These are phyloP conservation scores for Dothideomycetes sp. DNA, from an alignment of 2,329 filamentous ascomycete species.

Conservation along the genomic window DNA sequence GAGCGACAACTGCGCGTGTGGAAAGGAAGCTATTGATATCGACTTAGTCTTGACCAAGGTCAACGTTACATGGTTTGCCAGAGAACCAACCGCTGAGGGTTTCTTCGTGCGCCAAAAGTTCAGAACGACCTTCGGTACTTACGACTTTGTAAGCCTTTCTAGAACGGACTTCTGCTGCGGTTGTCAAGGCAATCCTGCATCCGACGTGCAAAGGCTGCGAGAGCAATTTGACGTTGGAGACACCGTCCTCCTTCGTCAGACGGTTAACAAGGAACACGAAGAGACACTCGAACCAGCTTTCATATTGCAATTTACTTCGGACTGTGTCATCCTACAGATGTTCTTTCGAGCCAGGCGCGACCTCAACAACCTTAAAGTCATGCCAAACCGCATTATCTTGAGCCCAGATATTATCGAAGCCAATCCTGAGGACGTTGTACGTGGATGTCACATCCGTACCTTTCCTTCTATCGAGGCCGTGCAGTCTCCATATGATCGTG, in stretches of 20 bases:
- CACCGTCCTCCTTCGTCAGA: constrained; percentile 45
- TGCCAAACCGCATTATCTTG: constrained; percentile 52
- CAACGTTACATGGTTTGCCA: constrained; percentile 49
- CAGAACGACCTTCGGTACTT: constrained; percentile 38
- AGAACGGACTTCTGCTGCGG: constrained; percentile 47
- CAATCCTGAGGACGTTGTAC: constrained; percentile 35
- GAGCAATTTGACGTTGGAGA: constrained; percentile 44
- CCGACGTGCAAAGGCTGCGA: constrained; percentile 16
- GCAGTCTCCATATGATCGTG: constrained; percentile 54
- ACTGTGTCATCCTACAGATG: constrained; percentile 38
- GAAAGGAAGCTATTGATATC: constrained; percentile 41
- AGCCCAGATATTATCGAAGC: constrained; percentile 39
- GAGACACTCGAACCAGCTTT: constrained; percentile 52
- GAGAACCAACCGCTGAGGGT: constrained; percentile 34
- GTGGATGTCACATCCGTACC: constrained; percentile 52
- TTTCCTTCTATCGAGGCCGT: constrained; percentile 41
- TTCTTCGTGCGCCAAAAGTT: constrained; percentile 68
- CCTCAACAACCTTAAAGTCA: constrained; percentile 23
- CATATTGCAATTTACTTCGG: constrained; percentile 35
- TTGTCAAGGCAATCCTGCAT: constrained; percentile 26
- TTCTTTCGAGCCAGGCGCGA: constrained; percentile 42
- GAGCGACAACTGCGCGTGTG: constrained; percentile 66
- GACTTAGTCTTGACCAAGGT: constrained; percentile 51
- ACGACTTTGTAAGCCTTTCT: constrained; percentile 53
- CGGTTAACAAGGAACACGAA: constrained; percentile 19